Conservation (phyloP, 2,329 filamentous ascomycete species). For the Colletotrichum sp. region DNA sequence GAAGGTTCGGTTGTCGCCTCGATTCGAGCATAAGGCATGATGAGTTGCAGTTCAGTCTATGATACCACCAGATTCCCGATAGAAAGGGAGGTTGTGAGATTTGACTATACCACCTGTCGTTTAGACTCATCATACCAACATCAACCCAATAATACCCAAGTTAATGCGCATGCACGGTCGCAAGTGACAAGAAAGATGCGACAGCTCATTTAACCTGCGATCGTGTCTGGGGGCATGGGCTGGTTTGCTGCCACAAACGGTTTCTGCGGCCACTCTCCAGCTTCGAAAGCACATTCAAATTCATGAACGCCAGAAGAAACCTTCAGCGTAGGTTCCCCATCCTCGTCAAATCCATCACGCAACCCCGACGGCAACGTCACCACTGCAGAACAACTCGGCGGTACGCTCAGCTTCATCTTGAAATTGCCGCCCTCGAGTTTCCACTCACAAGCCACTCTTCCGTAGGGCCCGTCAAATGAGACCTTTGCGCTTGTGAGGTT, state of each 20-base stretch:
- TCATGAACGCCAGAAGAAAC: conserved; percentile 4
- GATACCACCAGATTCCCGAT: not conserved
- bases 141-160: not conserved
- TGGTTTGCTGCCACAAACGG: conserved; percentile 5
- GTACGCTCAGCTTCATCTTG: conserved; percentile 2
- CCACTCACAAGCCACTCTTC: not conserved
- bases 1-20: conserved; percentile 1
- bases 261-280: conserved; percentile 1
- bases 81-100: not conserved
- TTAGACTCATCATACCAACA: not conserved
- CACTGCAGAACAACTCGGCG: conserved; percentile 1
- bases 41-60: not conserved
- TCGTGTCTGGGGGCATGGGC: not conserved
- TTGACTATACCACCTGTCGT: not conserved
- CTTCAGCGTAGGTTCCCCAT: not conserved
- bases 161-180: not conserved
- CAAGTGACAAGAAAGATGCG: not conserved
- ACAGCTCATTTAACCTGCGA: not conserved
- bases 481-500: conserved; percentile 12
- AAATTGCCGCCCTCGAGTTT: not conserved
- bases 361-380: conserved; percentile 6
- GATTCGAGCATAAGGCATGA: conserved; percentile 1
- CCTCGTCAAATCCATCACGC: not conserved
- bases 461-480: conserved; percentile 13
- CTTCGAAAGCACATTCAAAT: conserved; percentile 4